Base-by-base conservation (phyloP, 2,329 filamentous ascomycete genomes). In the Biscogniauxia mediterranea region DNA sequence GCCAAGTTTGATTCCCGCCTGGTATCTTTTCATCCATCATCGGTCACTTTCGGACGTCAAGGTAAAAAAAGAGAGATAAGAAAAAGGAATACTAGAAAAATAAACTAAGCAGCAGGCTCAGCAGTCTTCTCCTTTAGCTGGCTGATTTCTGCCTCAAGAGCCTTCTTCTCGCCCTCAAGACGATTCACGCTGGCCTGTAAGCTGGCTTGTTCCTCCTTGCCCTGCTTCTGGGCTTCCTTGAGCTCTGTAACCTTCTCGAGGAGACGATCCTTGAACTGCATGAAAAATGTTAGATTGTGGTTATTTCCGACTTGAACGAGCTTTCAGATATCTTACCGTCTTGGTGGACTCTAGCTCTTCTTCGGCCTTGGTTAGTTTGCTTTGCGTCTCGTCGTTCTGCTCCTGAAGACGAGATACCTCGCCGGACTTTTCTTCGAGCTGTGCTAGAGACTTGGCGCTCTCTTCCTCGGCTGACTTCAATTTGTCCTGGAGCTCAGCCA, bases 311-410 rank as follows among this genome's bases (percentile, higher is more conserved):
- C 23, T 25, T 46, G 20, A 54, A 56, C 23, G 38, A 25, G 26
- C 49, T 1, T 53, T 66, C 15, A 64, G 62, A 49, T 52, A 11
- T 58, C 73, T 65, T 73, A 78, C 76, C 25, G 66, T 64, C 52
- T 75, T 65, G 1, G 70, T 69, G 28, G 70, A 62, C 56, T 74
- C 69, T 7, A 81, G 69, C 55, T 78, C 71, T 20, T 76, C 75
- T 25, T 75, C 70, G 11, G 73, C 72, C 67, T 78, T 74, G 23
- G 72, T 68, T 3, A 73, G 73, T 64, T 77, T 76, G 59, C 73
- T 68, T 59, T 77, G 71, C 3, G 76, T 76, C 55, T 71, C 70
- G 57, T 77, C 73, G 5, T 64, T 64, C 60, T 77, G 64, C 58
- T 69, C 69, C 56, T 73, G 66, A 32, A 77, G 70, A n/a, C 59